Evolutionary conservation across 208 protist genomes (phyloP).

Genomic region (Trypanosoma conorhini): DNA sequence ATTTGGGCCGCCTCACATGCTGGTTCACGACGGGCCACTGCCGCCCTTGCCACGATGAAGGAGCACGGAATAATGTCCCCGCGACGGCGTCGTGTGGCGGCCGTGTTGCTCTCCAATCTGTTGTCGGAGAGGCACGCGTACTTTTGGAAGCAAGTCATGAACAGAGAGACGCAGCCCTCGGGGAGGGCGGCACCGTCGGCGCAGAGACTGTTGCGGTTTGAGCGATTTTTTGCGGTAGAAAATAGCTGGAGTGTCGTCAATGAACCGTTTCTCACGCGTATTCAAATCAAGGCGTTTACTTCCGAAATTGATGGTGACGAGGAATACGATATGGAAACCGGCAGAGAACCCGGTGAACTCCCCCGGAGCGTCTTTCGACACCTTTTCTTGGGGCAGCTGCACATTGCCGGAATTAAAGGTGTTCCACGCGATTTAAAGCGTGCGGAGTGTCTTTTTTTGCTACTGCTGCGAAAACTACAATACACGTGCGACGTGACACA

Average conservation of each 20-base stretch:
- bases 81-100: slow-evolving; percentile 44
- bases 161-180: background rate
- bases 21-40: slow-evolving; percentile 55
- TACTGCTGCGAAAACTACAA: slow-evolving; percentile 59
- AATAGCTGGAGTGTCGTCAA: slow-evolving; percentile 53
- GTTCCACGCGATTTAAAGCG: slow-evolving; percentile 34
- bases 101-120: slow-evolving; percentile 37
- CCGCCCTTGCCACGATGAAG: slow-evolving; percentile 54
- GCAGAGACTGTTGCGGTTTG: slow-evolving; percentile 48
- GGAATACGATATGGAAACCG: slow-evolving; percentile 21
- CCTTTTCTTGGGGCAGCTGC: slow-evolving; percentile 40
- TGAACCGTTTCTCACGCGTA: slow-evolving; percentile 44
- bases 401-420: slow-evolving; percentile 53
- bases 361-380: slow-evolving; percentile 1
- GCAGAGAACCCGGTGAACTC: background rate
- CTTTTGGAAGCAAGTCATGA: slow-evolving; percentile 50
- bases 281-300: slow-evolving; percentile 29
- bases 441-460: slow-evolving; percentile 69
- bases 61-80: slow-evolving; percentile 62
- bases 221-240: slow-evolving; percentile 54
- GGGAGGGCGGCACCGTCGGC: background rate
- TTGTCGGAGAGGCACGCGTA: slow-evolving; percentile 28
- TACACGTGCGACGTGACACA: slow-evolving; percentile 73
- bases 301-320: slow-evolving; percentile 29
- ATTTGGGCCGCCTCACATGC: slow-evolving; percentile 27